phyloP scores from a whole-genome alignment of 2,329 filamentous ascomycete genomes.

The Pestalotiopsis sp. region DNA sequence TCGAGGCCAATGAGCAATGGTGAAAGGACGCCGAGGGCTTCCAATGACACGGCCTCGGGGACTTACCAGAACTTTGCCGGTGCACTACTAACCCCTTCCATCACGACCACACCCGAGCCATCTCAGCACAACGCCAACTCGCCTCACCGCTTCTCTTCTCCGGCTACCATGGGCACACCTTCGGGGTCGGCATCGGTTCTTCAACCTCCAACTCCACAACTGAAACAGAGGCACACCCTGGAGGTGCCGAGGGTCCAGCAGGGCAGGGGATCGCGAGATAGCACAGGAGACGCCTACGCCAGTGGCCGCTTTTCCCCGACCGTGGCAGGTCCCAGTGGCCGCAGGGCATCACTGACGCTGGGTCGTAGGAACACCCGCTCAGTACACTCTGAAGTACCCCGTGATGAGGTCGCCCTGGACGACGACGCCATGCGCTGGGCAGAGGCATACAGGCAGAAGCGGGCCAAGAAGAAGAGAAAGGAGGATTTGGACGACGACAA shows the following conservation, averaged over 20 bases:
- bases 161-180: conserved; percentile 42
- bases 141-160: conserved; percentile 66
- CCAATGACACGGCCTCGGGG: conserved; percentile 18
- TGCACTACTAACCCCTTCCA: conserved; percentile 18
- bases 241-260: conserved; percentile 76
- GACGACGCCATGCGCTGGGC: conserved; percentile 92
- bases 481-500: conserved; percentile 92
- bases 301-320: conserved; percentile 83
- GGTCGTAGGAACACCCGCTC: conserved; percentile 81
- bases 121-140: conserved; percentile 29
- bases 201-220: conserved; percentile 53
- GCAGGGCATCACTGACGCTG: conserved; percentile 82
- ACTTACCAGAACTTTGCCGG: conserved; percentile 22
- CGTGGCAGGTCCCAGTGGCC: conserved; percentile 57
- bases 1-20: conserved; percentile 30
- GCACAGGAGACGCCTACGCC: conserved; percentile 62
- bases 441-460: conserved; percentile 88
- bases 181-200: conserved; percentile 50
- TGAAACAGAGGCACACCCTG: conserved; percentile 84
- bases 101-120: conserved; percentile 28
- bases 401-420: conserved; percentile 83
- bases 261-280: conserved; percentile 73
- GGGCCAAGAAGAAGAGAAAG: conserved; percentile 82
- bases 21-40: conserved; percentile 24
- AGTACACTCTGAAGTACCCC: conserved; percentile 79